phyloP scores from a whole-genome alignment of 306 rosid species.

The Mucuna pruriens region DNA sequence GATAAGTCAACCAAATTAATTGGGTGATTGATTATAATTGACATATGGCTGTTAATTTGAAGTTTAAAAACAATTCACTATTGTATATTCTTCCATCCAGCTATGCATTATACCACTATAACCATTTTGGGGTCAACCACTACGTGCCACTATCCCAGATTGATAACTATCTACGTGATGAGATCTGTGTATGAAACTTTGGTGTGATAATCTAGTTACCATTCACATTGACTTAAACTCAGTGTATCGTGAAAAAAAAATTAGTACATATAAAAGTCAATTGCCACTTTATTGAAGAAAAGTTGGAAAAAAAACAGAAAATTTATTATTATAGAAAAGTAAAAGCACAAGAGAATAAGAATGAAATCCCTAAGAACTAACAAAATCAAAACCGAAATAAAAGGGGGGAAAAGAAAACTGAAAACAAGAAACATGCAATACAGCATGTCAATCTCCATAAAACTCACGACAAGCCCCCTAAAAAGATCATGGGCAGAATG shows the following conservation, averaged over 20 bases:
- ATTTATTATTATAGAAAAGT: neutral
- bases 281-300: neutral
- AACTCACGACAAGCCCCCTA: neutral
- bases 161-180: neutral
- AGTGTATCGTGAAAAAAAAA: neutral
- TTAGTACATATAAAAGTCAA: neutral
- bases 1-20: conserved; percentile 12
- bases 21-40: neutral
- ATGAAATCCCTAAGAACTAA: neutral
- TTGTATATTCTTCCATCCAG: neutral
- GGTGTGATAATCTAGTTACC: neutral
- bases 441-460: neutral
- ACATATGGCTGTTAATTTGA: neutral
- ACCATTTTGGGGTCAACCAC: neutral
- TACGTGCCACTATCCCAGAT: neutral
- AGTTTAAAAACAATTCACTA: neutral
- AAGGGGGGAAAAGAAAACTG: neutral
- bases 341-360: neutral
- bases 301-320: neutral
- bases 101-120: neutral
- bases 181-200: neutral
- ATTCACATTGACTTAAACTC: neutral
- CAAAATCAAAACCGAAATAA: neutral
- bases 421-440: neutral
- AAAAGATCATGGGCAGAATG: neutral